Evolutionary conservation across 2,329 filamentous ascomycete genomes (phyloP).

Genomic region (Cyphellophora attinorum): DNA sequence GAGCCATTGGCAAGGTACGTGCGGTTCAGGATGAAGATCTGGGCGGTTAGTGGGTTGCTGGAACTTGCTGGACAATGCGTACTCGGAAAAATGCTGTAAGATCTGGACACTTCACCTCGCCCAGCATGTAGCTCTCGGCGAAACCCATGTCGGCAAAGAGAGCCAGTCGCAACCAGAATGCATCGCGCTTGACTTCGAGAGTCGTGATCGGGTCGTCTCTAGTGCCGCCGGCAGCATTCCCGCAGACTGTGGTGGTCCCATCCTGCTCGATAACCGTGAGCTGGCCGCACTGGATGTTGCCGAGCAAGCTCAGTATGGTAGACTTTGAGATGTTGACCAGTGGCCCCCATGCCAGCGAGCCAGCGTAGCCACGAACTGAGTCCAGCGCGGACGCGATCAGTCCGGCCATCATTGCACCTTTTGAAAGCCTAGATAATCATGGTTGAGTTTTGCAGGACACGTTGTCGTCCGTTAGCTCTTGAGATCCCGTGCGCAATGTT

Average conservation of each 20-base stretch:
- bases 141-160: constrained; percentile 69
- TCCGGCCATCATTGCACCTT: constrained; percentile 7
- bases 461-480: too few relatives aligned
- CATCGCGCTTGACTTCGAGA: constrained; percentile 53
- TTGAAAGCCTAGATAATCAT: too few relatives aligned
- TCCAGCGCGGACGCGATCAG: constrained; percentile 26
- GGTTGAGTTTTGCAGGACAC: too few relatives aligned
- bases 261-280: constrained; percentile 35
- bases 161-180: constrained; percentile 61
- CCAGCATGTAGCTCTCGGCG: constrained; percentile 63
- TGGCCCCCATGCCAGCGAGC: constrained; percentile 38
- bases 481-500: too few relatives aligned
- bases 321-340: constrained; percentile 36
- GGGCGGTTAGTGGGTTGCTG: neutral
- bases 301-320: constrained; percentile 35
- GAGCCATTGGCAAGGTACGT: constrained; percentile 54
- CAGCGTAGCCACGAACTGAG: constrained; percentile 31
- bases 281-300: constrained; percentile 36
- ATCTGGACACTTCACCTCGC: constrained; percentile 58
- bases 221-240: constrained; percentile 20
- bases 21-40: constrained; percentile 65
- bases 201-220: constrained; percentile 35
- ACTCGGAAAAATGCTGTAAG: constrained; percentile 57
- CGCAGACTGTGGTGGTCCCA: constrained; percentile 32
- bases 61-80: neutral